Evolutionary conservation across 306 rosid species (phyloP), one percentile per base, ranked within the genome.

Genomic region (Erythrophleum fordii): DNA sequence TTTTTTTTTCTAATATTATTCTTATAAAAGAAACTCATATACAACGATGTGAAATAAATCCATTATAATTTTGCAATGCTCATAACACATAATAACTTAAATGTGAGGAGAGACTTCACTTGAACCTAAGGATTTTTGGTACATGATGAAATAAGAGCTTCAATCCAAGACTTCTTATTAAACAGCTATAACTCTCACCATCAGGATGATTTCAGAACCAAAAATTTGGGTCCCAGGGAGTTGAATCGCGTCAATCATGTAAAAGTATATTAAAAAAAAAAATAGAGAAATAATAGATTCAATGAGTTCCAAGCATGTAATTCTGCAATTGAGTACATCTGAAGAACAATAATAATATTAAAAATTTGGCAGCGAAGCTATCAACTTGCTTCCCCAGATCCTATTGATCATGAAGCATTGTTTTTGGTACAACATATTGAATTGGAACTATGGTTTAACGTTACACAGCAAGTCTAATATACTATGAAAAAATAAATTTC

Each of bases 391-490:
- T 79, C 65, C 22, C 18, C 81, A 64, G 74, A 72, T 82, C 83
- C 89, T 83, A 83, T 73, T 65, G 81, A 69, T 67, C 85, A 60
- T 65, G 56, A 76, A 80, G 70, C 81, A 17, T 67, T 72, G 81
- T 66, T 66, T 31, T 42, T 42, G 53, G 53, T 39, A 5, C 73
- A 20, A 41, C 72, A 41, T 39, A 22, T 42, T 41, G 53, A 68
- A 42, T 68, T 48, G 11, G 46, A 68, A 41, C 12, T 53, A 5
- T 42, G 17, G 73, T 80, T 70, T 75, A 70, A 79, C 41, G 59
- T 82, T 76, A 86, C 86, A 82, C 49, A 71, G 22, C 29, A 49
- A 71, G 74, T 67, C 83, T 86, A 86, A 72, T 72, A 72, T 72
- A 69, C 79, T 83, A 80, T 51, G 16, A 86, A 84, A 72, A 79